Base-by-base conservation (phyloP, 106 monocot species). In the Acorus calamus region DNA sequence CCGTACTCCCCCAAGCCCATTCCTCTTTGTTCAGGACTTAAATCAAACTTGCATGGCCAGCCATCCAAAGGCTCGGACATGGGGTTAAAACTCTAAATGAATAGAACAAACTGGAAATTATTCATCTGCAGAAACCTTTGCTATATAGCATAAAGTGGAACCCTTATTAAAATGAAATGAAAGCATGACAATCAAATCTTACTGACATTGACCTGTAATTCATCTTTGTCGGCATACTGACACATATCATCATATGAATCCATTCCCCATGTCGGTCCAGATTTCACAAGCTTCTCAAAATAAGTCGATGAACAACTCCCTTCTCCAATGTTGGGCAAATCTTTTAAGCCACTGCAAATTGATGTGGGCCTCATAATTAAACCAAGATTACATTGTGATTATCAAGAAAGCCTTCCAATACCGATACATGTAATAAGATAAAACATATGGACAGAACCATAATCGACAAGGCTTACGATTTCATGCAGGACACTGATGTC, bases 41-140 rank as follows among this genome's bases (percentile, higher is more conserved):
- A 43, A 42, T 84, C 76, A 66, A 86, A 79, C 61, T 89, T 84
- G 72, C 70, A 70, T 64, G 82, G 53, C 86, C 84, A 87, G 11
- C 82, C 78, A 74, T 91, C 89, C 57, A 86, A 75, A 9, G 89
- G 89, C 50, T 94, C 94, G 3, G 81, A 84, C 81, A 86, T 81
- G 28, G 83, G 86, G 73, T 94, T 94, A 63, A 82, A 90, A 66
- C 94, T 94, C 94, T 94, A 62, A 12, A 61, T 45, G 7, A 62
- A 69, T 65, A 3, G 44, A 66, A 59, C 12, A 49, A 56, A 41
- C 66, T 13, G 54, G 9, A 8, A 50, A 59, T 28, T 14, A 62
- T 3, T 49, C 28, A 28, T 28, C 28, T 28, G 28, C 28, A 28
- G 28, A 28, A 28, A 28, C 28, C 28, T 28, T 28, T 28, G 28